These are phyloP conservation scores for Hydnomerulius pinastri DNA, from an alignment of 768 basidiomycete species.

Conservation along the genomic window DNA sequence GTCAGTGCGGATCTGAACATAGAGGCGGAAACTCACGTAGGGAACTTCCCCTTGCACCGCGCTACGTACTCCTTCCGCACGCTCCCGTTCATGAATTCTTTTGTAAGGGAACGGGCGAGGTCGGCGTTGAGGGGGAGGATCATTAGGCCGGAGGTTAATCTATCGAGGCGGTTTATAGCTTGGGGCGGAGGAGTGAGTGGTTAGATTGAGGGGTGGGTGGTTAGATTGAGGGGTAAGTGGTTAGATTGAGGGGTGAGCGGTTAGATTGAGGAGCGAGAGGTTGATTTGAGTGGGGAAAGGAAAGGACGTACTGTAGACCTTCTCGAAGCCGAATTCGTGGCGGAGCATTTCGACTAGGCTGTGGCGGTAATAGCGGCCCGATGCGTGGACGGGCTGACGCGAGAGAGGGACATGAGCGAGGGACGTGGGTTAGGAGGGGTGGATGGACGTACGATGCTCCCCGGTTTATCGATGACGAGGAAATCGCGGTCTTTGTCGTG, in stretches of 20 bases:
- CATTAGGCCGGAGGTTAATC: slow-evolving; percentile 95
- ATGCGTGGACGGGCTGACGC: slow-evolving; percentile 83
- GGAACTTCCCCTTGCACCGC: slow-evolving; percentile 82
- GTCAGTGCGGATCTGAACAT: neutral
- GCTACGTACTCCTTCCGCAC: slow-evolving; percentile 95
- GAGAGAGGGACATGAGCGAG: slow-evolving; percentile 1
- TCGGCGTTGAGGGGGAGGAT: slow-evolving; percentile 77
- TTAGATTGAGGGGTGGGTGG: neutral
- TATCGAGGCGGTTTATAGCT: slow-evolving; percentile 95
- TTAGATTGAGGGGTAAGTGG: neutral
- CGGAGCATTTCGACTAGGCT: slow-evolving; percentile 86
- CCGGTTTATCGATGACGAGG: slow-evolving; percentile 95
- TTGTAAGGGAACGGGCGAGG: slow-evolving; percentile 68
- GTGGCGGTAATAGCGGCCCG: slow-evolving; percentile 88
- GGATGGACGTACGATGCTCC: slow-evolving; percentile 79
- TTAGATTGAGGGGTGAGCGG: neutral
- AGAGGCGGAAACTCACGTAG: slow-evolving; percentile 56
- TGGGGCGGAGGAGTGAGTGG: slow-evolving; percentile 1
- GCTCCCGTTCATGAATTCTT: slow-evolving; percentile 79
- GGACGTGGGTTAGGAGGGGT: slow-evolving; percentile 3
- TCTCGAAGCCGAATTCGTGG: slow-evolving; percentile 78
- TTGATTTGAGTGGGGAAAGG: neutral
- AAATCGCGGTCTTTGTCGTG: slow-evolving; percentile 80
- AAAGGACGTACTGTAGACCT: slow-evolving; percentile 82
- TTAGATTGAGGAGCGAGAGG: neutral